Base-by-base conservation (phyloP, 2,329 filamentous ascomycete genomes). In the Trichoderma breve region DNA sequence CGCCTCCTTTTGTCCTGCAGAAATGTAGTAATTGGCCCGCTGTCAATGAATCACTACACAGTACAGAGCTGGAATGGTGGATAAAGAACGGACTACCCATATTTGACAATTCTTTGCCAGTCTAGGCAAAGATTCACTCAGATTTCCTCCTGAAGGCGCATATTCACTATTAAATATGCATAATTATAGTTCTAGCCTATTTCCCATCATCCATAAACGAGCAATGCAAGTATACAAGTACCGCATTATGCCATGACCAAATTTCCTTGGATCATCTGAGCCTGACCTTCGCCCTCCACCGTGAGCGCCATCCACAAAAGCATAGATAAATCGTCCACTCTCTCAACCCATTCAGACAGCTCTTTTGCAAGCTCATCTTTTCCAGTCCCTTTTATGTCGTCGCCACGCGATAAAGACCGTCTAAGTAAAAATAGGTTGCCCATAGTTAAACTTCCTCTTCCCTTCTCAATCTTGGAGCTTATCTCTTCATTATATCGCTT, bases 301-400 rank as follows among this genome's bases (percentile, higher is more conserved):
- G 39, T 63, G 39, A 70, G n/a, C 15, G 67, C 67, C 57, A 70
- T 36, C 67, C 67, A 70, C 12, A 70, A n/a, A 4, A 70, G 67
- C 67, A 70, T 70, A 1, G 67, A 70, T 2, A 70, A 51, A 4
- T 70, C 67, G 30, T 70, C 67, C 28, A 63, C 67, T 12, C 30
- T 70, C 39, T 70, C 67, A 39, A 61, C 53, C 67, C 67, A 70
- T 18, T 47, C 36, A 3, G 67, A 53, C 21, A 70, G 14, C 24
- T 63, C 67, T 24, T 63, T 47, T 36, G 36, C 53, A 47, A 63
- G 14, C 12, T 63, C 57, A 32, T 58, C 53, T n/a, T 51, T 63
- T 11, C 24, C 24, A 34, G 36, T 26, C 12, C 51, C 36, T 30
- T 43, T 12, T 15, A 70, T 63, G 11, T 64, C 55, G 6, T 70